These are phyloP conservation scores for Huntiella moniliformis DNA, from an alignment of 2,329 filamentous ascomycete genomes.

Conservation along the genomic window DNA sequence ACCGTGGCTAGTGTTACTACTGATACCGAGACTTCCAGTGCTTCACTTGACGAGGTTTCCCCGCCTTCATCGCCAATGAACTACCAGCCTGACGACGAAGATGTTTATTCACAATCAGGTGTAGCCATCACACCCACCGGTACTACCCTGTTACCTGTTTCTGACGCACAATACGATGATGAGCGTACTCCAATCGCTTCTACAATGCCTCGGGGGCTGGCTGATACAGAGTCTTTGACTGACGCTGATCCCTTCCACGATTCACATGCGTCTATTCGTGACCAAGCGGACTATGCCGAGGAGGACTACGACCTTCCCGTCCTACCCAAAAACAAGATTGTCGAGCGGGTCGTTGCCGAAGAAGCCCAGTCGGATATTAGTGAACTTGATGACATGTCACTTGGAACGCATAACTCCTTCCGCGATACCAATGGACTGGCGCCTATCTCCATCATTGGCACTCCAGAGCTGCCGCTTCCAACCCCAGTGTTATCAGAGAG, in stretches of 20 bases:
- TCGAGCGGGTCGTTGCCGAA: not conserved
- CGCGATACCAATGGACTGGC: not conserved
- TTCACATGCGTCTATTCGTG: not conserved
- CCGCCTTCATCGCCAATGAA: too few species aligned
- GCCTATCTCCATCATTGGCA: not conserved
- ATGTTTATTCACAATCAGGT: too few species aligned
- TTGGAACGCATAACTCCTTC: not conserved
- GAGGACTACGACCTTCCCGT: not conserved
- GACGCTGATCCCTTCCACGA: not conserved
- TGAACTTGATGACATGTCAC: conserved; percentile 1
- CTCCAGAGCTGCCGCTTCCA: conserved; percentile 1
- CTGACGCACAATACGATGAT: too few species aligned
- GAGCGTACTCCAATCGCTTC: too few species aligned
- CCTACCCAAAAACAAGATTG: not conserved
- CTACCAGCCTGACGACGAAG: too few species aligned
- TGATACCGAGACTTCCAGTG: too few species aligned
- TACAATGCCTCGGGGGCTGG: too few species aligned
- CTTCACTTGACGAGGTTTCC: too few species aligned
- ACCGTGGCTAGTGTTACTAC: too few species aligned
- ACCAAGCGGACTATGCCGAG: too few species aligned
- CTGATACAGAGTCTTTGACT: not conserved
- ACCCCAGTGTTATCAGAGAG: not conserved
- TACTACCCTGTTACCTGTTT: too few species aligned
- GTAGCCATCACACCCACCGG: too few species aligned
- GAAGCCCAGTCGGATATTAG: conserved; percentile 1